phyloP scores from a whole-genome alignment of 2,329 filamentous ascomycete species.

The Raffaelea arxii region DNA sequence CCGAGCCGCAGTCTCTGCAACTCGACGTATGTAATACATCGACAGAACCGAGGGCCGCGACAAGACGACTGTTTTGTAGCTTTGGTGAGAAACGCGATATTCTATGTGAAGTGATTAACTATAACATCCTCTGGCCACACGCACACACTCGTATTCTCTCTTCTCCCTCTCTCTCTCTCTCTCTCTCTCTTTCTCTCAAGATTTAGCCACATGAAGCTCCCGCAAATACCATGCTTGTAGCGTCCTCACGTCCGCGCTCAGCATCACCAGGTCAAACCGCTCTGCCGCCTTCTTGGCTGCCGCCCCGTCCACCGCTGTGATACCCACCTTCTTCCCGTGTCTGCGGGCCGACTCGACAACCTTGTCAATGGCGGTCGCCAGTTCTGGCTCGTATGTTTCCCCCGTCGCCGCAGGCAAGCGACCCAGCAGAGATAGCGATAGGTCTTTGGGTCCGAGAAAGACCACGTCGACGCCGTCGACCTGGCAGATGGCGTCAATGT shows the following conservation, averaged over 20 bases:
- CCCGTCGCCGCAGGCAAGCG: slow-evolving; percentile 33
- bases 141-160: too few species aligned
- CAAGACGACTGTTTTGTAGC: too few species aligned
- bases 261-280: slow-evolving; percentile 33
- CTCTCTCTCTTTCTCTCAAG: too few species aligned
- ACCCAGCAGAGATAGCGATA: slow-evolving; percentile 31
- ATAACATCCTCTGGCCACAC: too few species aligned
- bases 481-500: slow-evolving; percentile 32
- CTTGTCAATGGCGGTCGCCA: slow-evolving; percentile 34
- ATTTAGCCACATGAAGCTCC: slow-evolving; percentile 28
- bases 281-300: slow-evolving; percentile 27
- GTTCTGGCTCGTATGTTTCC: slow-evolving; percentile 40
- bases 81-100: too few species aligned
- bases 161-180: too few species aligned
- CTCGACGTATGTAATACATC: too few species aligned
- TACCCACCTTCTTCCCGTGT: slow-evolving; percentile 40
- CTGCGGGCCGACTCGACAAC: slow-evolving; percentile 27
- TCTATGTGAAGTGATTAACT: too few species aligned
- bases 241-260: slow-evolving; percentile 34
- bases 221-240: slow-evolving; percentile 39
- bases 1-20: too few species aligned
- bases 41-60: too few species aligned
- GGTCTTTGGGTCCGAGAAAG: slow-evolving; percentile 36
- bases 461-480: slow-evolving; percentile 32
- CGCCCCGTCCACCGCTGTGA: slow-evolving; percentile 35